A percentile compares a stretch with the other conserved stretches of the same genome.
phyloP scores from a whole-genome alignment of 805 yeast species.

The Vanderwaltozyma yarrowii region DNA sequence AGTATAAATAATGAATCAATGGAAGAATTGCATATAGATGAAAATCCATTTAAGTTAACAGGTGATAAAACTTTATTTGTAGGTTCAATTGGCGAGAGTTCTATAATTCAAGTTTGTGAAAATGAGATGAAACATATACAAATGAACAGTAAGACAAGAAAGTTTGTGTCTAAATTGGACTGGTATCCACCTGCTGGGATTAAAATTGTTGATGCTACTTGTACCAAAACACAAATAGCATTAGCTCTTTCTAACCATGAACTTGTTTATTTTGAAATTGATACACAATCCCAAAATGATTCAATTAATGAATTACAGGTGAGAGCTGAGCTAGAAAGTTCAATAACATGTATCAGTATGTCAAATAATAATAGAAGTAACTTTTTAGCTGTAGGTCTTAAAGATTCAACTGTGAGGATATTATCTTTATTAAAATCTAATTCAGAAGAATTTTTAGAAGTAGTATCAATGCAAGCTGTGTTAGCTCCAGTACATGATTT shows the following conservation, averaged over 20 bases:
- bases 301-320: slow-evolving; percentile 63
- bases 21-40: slow-evolving; percentile 54
- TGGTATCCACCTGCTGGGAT: slow-evolving; percentile 85
- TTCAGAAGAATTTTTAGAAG: slow-evolving; percentile 48
- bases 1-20: slow-evolving; percentile 41
- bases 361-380: slow-evolving; percentile 37
- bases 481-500: slow-evolving; percentile 40
- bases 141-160: slow-evolving; percentile 7
- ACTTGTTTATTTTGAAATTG: slow-evolving; percentile 74
- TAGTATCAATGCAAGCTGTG: slow-evolving; percentile 55
- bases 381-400: slow-evolving; percentile 59
- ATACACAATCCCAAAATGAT: slow-evolving; percentile 34
- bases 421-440: slow-evolving; percentile 40
- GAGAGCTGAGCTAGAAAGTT: slow-evolving; percentile 41
- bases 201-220: slow-evolving; percentile 45
- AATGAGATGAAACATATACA: slow-evolving; percentile 57
- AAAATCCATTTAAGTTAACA: slow-evolving; percentile 50
- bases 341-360: slow-evolving; percentile 44
- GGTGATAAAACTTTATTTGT: slow-evolving; percentile 56
- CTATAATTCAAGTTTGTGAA: slow-evolving; percentile 64
- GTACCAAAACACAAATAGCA: slow-evolving; percentile 59
- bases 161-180: slow-evolving; percentile 33
- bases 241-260: slow-evolving; percentile 66
- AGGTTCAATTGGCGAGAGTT: slow-evolving; percentile 51
- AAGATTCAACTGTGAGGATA: slow-evolving; percentile 60